Evolutionary conservation across 73 alveolate genomes (phyloP).

Genomic region (Breviolum minutum): DNA sequence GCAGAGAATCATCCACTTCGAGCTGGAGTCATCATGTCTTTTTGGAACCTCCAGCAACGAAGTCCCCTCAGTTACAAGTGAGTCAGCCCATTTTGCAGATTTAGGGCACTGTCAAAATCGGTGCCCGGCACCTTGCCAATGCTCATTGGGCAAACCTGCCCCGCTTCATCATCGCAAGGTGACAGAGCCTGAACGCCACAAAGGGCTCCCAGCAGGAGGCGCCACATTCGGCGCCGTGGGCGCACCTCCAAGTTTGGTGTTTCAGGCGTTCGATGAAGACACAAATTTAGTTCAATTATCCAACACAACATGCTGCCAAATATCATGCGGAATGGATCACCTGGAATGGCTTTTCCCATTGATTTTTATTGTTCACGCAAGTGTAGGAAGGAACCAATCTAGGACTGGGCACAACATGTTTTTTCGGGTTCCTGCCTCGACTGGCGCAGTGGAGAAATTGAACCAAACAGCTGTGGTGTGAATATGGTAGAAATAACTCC

Average conservation of each 20-base stretch:
- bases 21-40: no score
- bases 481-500: no score
- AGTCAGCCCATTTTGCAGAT: background rate
- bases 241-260: background rate
- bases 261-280: background rate
- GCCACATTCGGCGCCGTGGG: slow-evolving; percentile 20
- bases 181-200: slow-evolving; percentile 29
- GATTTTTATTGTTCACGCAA: no score
- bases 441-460: background rate
- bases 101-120: background rate
- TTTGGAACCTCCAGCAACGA: background rate
- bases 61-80: background rate
- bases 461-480: slow-evolving; percentile 3
- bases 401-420: no score
- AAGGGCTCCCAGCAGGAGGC: slow-evolving; percentile 4
- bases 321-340: background rate
- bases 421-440: background rate
- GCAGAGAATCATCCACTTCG: no score
- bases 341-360: no score
- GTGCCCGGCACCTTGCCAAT: slow-evolving; percentile 46
- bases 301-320: background rate
- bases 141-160: slow-evolving; percentile 91
- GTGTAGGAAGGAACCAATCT: no score
- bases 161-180: slow-evolving; percentile 75
- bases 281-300: background rate